Conservation (phyloP, 2,329 filamentous ascomycete genomes). For the Gnomoniopsis smithogilvyi region DNA sequence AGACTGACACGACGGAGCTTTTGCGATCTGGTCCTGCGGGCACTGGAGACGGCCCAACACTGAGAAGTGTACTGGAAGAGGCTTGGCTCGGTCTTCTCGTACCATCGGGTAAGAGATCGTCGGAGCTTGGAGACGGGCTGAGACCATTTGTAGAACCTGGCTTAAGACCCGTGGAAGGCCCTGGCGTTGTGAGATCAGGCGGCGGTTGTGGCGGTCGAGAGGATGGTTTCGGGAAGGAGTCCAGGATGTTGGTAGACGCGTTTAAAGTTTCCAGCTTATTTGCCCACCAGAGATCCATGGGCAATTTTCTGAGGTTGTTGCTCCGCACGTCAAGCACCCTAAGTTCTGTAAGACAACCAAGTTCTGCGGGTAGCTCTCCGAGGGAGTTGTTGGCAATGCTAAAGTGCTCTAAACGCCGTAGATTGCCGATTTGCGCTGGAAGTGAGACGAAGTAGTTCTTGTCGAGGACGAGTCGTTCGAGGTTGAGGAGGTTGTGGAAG, state of each 20-base stretch:
- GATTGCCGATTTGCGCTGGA: constrained; percentile 77
- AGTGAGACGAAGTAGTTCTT: constrained; percentile 95
- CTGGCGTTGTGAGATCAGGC: constrained; percentile 39
- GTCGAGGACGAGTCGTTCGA: constrained; percentile 86
- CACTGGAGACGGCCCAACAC: constrained; percentile 70
- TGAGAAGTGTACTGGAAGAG: constrained; percentile 74
- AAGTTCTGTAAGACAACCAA: constrained; percentile 82
- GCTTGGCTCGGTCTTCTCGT: constrained; percentile 78
- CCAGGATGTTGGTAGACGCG: constrained; percentile 89
- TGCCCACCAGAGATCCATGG: constrained; percentile 95
- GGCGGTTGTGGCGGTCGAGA: constrained; percentile 64
- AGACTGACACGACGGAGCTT: constrained; percentile 78
- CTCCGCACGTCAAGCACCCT: constrained; percentile 84
- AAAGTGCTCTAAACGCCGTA: constrained; percentile 82
- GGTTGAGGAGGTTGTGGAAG: constrained; percentile 81
- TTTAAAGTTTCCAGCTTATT: constrained; percentile 88
- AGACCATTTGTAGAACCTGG: constrained; percentile 35
- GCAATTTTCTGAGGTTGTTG: constrained; percentile 87
- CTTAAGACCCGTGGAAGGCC: constrained; percentile 31
- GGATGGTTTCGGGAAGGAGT: constrained; percentile 83
- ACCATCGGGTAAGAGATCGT: constrained; percentile 64
- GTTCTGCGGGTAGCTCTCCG: constrained; percentile 77
- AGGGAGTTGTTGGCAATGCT: constrained; percentile 92
- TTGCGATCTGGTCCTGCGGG: constrained; percentile 64
- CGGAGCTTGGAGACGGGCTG: constrained; percentile 66